Evolutionary conservation across 1,139 yeast genomes (phyloP), one percentile per base, ranked within the genome.

Genomic region (Magnusiomyces ingens): DNA sequence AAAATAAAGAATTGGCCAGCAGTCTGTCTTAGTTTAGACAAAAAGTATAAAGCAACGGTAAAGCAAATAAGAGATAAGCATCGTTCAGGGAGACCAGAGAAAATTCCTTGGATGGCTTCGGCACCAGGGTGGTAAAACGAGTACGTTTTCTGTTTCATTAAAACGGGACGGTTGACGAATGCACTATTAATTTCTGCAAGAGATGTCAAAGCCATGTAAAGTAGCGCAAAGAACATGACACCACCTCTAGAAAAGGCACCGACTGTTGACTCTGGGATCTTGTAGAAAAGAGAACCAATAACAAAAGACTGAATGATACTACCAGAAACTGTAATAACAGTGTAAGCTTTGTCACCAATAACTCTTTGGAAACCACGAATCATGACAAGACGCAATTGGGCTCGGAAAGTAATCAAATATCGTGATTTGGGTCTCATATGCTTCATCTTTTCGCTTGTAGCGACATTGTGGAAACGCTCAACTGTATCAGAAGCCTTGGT

Each of bases 221-320:
- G 66, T 15, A 72, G 66, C 3, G 72, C 63, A 53, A 73, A 74
- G 63, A 75, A 75, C 15, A 74, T 59, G 21, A 68, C 70, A 59
- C 77, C 77, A 46, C 77, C 76, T 62, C 84, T 71, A 52, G 77
- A 76, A 59, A 75, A 79, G 50, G 80, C 79, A 46, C 82, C 80
- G 17, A 63, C 64, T 2, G 84, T 78, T 18, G 71, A 68, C 2
- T 69, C 64, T 43, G 73, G 71, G 57, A 78, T 71, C 58, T 76
- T 75, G 64, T 76, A 80, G 62, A 77, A 80, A 65, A 80, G 72
- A n/a, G 84, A 79, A 67, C 64, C 83, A 38, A 75, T 74, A 58
- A 80, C 69, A 53, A 81, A 69, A 56, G 81, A 77, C 64, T 78
- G 80, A 51, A 72, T 69, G 35, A 79, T 60, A 53, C 76, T 75